Evolutionary conservation across 176 grass and related monocot species (phyloP), one percentile per base, ranked within the genome.

Genomic region (Bolboschoenus planiculmis): DNA sequence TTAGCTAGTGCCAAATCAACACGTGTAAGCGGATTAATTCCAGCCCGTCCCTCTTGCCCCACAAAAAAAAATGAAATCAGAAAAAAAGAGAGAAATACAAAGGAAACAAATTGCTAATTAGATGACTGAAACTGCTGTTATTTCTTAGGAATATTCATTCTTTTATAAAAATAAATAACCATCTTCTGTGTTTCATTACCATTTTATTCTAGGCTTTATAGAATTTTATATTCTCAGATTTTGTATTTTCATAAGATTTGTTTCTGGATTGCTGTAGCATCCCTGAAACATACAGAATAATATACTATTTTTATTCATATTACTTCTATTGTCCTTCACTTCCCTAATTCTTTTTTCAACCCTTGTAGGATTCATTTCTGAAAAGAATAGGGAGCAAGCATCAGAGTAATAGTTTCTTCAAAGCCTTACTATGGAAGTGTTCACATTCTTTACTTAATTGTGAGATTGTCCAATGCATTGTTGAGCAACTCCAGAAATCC

Each of bases 351-450:
- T 81, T 81, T 83, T 64, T 65, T 81, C 42, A 53, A 81, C 21
- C 34, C 50, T 64, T 80, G 3, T 84, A 98, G 95, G 95, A 85
- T 84, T 88, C 86, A n/a, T 91, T 98, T 87, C 88, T 95, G 56
- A 98, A 93, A 87, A 89, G 81, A 83, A 93, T 95, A 37, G 92
- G 90, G 67, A 89, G 65, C 53, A 98, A 91, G 80, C 78, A 98
- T 83, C 83, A 89, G 50, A 85, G 84, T 75, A 91, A 90, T 85
- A 87, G 83, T 84, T 98, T 98, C 74, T 91, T 88, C 80, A 93
- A 82, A 85, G 66, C 80, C 51, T 89, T 98, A 51, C 85, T 85
- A 83, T 85, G 67, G 81, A 95, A 95, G 81, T 91, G 89, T 89
- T 87, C 86, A 6, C 47, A 90, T 86, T 92, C 87, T 68, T 85